Conservation (phyloP, 225 moss, liverwort and hornwort genomes). For the Lunularia cruciata region DNA sequence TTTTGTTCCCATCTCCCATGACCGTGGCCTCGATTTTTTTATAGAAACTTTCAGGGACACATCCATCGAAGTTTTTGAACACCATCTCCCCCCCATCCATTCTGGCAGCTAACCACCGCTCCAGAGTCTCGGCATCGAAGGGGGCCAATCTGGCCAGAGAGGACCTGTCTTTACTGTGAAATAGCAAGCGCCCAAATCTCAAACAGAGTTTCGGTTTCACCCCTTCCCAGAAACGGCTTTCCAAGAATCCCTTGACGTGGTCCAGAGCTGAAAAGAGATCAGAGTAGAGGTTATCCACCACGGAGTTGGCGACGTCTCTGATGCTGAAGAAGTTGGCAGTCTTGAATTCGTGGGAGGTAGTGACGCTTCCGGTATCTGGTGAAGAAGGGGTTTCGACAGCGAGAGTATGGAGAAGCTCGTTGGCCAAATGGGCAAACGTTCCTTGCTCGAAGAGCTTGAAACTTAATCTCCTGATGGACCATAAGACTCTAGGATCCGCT, state of each 20-base stretch:
- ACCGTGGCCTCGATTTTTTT: conserved; percentile 10
- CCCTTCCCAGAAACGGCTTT: conserved; percentile 25
- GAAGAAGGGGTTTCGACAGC: background rate
- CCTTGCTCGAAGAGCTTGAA: conserved; percentile 5
- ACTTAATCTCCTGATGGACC: conserved; percentile 13
- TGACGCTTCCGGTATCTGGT: background rate
- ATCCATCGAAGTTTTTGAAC: conserved; percentile 24
- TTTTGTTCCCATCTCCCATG: background rate
- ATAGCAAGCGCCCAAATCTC: conserved; percentile 23
- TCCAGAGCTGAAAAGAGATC: conserved; percentile 23
- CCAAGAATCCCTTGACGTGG: conserved; percentile 27
- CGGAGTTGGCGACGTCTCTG: conserved; percentile 20
- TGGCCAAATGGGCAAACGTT: conserved; percentile 23
- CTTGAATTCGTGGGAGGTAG: background rate
- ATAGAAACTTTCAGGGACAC: conserved; percentile 12
- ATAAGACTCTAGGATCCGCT: conserved; percentile 22
- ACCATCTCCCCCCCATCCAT: conserved; percentile 8
- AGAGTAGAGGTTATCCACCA: conserved; percentile 23
- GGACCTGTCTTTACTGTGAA: conserved; percentile 23
- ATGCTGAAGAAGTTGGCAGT: background rate
- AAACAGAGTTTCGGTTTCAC: conserved; percentile 30
- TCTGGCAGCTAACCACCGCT: conserved; percentile 2
- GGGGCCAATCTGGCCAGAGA: background rate
- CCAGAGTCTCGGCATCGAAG: conserved; percentile 17
- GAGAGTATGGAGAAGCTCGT: conserved; percentile 16